Percentiles rank a stretch among this genome's conserved stretches.
Evolutionary conservation across 352 stramenopile genomes (phyloP).

Genomic region (Pythium oligandrum): DNA sequence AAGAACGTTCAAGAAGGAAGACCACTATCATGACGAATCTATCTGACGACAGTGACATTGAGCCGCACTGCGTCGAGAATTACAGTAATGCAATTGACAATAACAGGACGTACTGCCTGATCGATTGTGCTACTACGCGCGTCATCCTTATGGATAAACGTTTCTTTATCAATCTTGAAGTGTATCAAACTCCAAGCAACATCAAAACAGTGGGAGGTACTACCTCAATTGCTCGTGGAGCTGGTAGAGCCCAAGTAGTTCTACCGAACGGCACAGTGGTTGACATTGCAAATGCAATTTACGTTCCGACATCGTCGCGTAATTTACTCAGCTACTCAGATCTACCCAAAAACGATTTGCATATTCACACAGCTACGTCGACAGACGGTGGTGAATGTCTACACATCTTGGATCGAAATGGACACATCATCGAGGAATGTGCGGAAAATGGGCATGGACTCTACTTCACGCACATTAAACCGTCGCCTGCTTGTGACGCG

Average conservation of each 20-base stretch:
- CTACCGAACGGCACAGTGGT: conserved; percentile 8
- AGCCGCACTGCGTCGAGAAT: conserved; percentile 10
- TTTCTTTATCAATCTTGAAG: conserved; percentile 7
- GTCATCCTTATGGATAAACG: conserved; percentile 6
- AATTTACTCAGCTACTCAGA: conserved; percentile 8
- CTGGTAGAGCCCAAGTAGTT: background rate
- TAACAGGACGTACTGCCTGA: conserved; percentile 3
- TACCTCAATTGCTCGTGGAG: conserved; percentile 4
- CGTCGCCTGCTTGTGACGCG: background rate
- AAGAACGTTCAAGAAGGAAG: conserved; percentile 1
- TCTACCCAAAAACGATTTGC: conserved; percentile 5
- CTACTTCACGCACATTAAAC: conserved; percentile 6
- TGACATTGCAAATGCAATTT: conserved; percentile 7
- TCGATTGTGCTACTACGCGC: conserved; percentile 8
- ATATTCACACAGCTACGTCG: conserved; percentile 4
- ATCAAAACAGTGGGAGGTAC: conserved; percentile 8
- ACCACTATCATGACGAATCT: conserved; percentile 12
- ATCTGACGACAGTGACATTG: conserved; percentile 11
- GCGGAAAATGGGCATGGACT: conserved; percentile 1
- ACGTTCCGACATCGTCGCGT: conserved; percentile 2
- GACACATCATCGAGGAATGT: background rate
- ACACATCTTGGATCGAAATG: background rate
- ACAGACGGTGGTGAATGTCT: conserved; percentile 3
- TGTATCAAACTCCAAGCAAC: background rate
- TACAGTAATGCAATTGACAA: background rate